Evolutionary conservation across 257 asterid species (phyloP), one percentile per base, ranked within the genome.

Genomic region (Fraxinus pennsylvanica): DNA sequence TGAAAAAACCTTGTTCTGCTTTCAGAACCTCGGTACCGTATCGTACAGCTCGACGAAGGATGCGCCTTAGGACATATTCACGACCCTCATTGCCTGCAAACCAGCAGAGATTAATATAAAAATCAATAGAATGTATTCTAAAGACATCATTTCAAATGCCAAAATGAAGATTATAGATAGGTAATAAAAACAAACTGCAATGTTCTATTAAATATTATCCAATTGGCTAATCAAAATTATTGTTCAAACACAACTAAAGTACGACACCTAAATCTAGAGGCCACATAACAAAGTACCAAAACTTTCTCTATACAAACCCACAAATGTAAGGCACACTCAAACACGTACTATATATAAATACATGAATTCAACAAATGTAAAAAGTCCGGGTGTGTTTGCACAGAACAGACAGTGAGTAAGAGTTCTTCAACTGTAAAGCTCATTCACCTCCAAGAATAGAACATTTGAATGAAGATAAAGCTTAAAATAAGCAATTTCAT

Each of bases 61-160:
- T 96, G 74, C 99, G 97, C 80, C 99, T 88, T 78, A 96, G 86
- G 68, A 92, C 97, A 84, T 96, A 96, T 74, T 96, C 99, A 73
- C 99, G 99, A 27, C 98, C 99, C 86, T 96, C 99, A 68, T 93
- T 96, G 77, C 99, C 99, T 95, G 89, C 72, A 84, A 21, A 82
- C 36, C 50, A 68, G 41, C 69, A 43, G 77, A 83, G 25, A 25
- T 3, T 54, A 59, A 54, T 70, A 54, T 74, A 32, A 17, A 77
- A 50, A 39, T 63, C 68, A 67, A 36, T 71, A 43, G 47, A 68
- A 76, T 12, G 39, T 47, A 75, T 50, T 36, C 75, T 22, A 73
- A 57, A 38, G 41, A 75, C 32, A 52, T 47, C 78, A 80, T 63
- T 74, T 66, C 73, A 41, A 65, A 65, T 25, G 32, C 17, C 78